Base-by-base conservation (phyloP, 2,329 filamentous ascomycete genomes). In the Gliomastix tumulicola region DNA sequence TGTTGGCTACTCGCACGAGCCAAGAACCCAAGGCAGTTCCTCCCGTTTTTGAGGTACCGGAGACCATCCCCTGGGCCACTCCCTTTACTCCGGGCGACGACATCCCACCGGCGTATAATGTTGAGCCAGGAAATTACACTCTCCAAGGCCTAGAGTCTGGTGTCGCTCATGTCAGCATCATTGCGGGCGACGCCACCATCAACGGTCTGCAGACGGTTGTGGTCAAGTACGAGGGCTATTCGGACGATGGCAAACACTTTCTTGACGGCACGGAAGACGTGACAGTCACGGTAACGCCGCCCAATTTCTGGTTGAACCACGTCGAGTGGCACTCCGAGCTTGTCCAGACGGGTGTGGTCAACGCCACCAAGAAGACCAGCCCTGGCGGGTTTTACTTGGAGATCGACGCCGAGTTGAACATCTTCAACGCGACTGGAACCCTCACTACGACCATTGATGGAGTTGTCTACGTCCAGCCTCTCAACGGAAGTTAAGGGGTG, bases 271-370 rank as follows among this genome's bases (percentile, higher is more conserved):
- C 21, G 4, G 63, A 67, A 37, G 53, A 54, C 7, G 56, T 63
- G 4, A 57, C 52, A 2, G 31, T 41, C 2, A 44, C 38, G 2
- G 39, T 47, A 10, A 33, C 46, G 9, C 43, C 44, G 18, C 18
- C 46, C n/a, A 53, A 49, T 13, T 32, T 48, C 21, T 47, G 44
- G 43, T 32, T 39, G 7, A 53, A 50, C 36, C 25, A 44, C 12
- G 30, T 64, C 16, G 51, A 60, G 27, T 67, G 61, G 61, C 57
- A 46, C 16, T 68, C 62, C 1, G 49, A 67, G 37, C 40, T 67
- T 2, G 44, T 46, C 2, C 52, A 57, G 17, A 58, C 44, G 2
- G 62, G 62, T 0, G 41, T 39, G 3, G 44, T 43, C 0, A 43
- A 44, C 5, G 53, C 46, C 1, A 60, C 49, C 2, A 69, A 67